Evolutionary conservation across 2,329 filamentous ascomycete genomes (phyloP), one percentile per base, ranked within the genome.

Genomic region (Botryotinia convoluta): DNA sequence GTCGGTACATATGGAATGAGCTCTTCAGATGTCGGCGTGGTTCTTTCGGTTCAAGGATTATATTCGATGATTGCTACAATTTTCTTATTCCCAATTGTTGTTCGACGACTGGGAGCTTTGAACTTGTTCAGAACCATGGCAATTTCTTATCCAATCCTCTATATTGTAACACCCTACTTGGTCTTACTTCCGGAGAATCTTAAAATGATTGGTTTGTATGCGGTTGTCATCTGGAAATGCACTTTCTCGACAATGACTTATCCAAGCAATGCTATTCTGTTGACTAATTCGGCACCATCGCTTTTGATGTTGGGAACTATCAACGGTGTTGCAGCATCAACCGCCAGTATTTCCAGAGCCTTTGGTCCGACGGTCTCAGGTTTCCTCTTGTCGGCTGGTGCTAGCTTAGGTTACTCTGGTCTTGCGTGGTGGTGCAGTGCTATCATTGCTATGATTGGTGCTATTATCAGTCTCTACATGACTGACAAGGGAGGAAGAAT

Each of bases 361-460:
- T 91, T 98, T 75, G 95, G 95, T 0, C 96, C 96, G 3, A 95
- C 93, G 0, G 84, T 98, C 4, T 97, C 95, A 4, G 96, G 96
- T 2, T 85, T 94, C 42, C 87, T 98, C 37, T 97, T 97, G 82
- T 89, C 94, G 7, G 85, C 91, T 70, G 96, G 96, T 69, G 87
- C 97, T 51, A 87, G 90, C 76, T 87, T 91, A 10, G 94, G 95
- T 51, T 95, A 94, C 81, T 95, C 94, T 7, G 94, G 94, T 32
- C 86, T 98, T 48, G 92, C 94, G 0, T 99, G 96, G 95, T 99
- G 96, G 96, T 91, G 90, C 75, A 95, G 92, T 76, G 93, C 92
- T 14, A 79, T 92, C 5, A 89, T 98, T 45, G 93, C 94, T 48
- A 83, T 93, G 18, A 82, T 90, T 22, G 96, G 95, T 63, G 93